A percentile compares a stretch with the other conserved stretches of the same genome.
Evolutionary conservation across 1,139 yeast genomes (phyloP).

Genomic region (Blastobotrys proliferans): DNA sequence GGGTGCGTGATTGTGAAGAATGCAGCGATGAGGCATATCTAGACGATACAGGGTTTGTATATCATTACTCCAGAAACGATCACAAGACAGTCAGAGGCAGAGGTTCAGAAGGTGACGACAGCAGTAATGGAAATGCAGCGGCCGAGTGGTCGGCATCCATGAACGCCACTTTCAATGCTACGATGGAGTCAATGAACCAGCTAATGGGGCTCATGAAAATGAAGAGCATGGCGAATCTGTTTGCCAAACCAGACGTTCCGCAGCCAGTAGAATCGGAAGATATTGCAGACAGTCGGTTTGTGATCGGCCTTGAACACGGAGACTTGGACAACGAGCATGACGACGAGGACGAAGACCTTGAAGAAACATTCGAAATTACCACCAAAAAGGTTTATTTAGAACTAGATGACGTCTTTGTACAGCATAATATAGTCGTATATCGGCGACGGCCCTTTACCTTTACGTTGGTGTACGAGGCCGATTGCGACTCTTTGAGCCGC

Average conservation of each 20-base stretch:
- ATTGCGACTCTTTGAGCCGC: conserved; percentile 14
- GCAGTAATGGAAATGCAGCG: background rate
- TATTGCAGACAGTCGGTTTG: conserved; percentile 5
- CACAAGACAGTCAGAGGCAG: background rate
- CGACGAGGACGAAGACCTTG: background rate
- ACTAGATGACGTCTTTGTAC: background rate
- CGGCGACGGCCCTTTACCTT: conserved; percentile 29
- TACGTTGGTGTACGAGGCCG: conserved; percentile 22
- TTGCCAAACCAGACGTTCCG: background rate
- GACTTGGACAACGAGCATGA: conserved; percentile 1
- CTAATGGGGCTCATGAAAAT: conserved; percentile 21
- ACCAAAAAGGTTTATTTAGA: conserved; percentile 2
- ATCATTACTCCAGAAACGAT: conserved; percentile 20
- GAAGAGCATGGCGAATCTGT: conserved; percentile 11
- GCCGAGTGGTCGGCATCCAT: background rate
- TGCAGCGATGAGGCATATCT: conserved; percentile 25
- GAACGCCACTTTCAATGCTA: conserved; percentile 17
- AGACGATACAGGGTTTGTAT: conserved; percentile 29
- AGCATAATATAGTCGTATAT: conserved; percentile 24
- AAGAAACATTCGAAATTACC: conserved; percentile 2
- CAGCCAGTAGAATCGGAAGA: conserved; percentile 5
- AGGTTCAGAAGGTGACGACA: background rate
- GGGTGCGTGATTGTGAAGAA: conserved; percentile 28
- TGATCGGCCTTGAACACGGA: conserved; percentile 3
- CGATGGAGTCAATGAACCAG: conserved; percentile 26